These are phyloP conservation scores for Pseudogymnoascus sp. DNA, from an alignment of 2,329 filamentous ascomycete genomes.

Conservation along the genomic window DNA sequence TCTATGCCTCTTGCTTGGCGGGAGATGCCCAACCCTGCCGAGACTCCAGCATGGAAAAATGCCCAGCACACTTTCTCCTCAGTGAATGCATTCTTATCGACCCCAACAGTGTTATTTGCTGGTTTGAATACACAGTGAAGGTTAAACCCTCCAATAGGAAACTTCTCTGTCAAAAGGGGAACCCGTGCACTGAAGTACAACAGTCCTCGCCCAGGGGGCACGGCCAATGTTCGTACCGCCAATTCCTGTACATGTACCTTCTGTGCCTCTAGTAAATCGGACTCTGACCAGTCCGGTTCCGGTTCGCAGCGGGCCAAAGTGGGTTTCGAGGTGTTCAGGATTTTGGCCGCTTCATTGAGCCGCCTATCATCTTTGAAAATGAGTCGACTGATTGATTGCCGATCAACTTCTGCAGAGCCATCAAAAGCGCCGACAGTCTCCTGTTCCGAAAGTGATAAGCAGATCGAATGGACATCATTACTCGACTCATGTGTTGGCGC, in stretches of 20 bases:
- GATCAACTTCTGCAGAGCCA: constrained; percentile 75
- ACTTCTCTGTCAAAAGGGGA: constrained; percentile 86
- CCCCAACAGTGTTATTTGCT: constrained; percentile 84
- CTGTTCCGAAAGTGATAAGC: constrained; percentile 53
- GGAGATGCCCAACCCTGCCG: constrained; percentile 87
- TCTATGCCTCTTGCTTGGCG: constrained; percentile 87
- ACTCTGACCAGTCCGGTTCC: constrained; percentile 73
- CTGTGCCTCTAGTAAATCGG: constrained; percentile 83
- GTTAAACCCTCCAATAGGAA: constrained; percentile 83
- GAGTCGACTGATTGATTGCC: constrained; percentile 72
- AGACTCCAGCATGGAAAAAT: constrained; percentile 94
- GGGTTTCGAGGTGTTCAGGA: constrained; percentile 79
- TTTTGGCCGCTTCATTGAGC: constrained; percentile 73
- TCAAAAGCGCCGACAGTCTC: constrained; percentile 57
- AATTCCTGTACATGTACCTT: constrained; percentile 83
- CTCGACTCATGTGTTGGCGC: constrained; percentile 56
- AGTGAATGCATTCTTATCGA: constrained; percentile 77
- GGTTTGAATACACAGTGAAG: constrained; percentile 88
- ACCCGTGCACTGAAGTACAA: constrained; percentile 81
- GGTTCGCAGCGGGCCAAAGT: constrained; percentile 71
- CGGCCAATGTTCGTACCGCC: constrained; percentile 78
- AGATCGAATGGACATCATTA: constrained; percentile 74
- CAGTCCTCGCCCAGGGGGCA: constrained; percentile 80
- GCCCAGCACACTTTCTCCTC: constrained; percentile 98
- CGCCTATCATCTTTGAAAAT: constrained; percentile 90